phyloP scores from a whole-genome alignment of 805 yeast species.

The Schwanniomyces occidentalis region DNA sequence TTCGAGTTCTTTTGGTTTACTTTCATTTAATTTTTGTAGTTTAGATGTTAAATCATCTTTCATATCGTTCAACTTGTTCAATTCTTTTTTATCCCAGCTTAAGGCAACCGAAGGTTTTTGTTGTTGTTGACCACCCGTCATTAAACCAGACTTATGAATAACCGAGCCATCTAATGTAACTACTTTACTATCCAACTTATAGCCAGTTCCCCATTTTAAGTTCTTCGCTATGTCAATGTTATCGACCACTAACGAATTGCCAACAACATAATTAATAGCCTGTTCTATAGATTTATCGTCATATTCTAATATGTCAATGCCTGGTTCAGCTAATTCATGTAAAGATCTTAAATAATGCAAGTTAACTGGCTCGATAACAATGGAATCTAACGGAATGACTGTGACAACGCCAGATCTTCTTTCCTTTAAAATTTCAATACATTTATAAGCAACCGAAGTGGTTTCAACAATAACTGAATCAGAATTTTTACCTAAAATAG shows the following conservation, averaged over 20 bases:
- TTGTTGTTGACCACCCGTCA: constrained; percentile 85
- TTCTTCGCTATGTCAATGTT: constrained; percentile 63
- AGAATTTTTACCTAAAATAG: constrained; percentile 73
- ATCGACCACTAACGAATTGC: constrained; percentile 79
- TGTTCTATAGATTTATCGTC: constrained; percentile 63
- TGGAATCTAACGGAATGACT: constrained; percentile 84
- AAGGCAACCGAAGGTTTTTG: constrained; percentile 35
- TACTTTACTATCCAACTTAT: constrained; percentile 54
- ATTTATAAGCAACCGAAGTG: constrained; percentile 64
- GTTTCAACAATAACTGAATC: constrained; percentile 86
- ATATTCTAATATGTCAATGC: constrained; percentile 69
- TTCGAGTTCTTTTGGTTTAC: constrained; percentile 53
- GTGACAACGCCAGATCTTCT: constrained; percentile 84
- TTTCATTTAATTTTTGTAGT: constrained; percentile 47
- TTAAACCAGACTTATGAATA: constrained; percentile 80
- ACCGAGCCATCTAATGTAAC: constrained; percentile 84
- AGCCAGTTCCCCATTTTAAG: constrained; percentile 63
- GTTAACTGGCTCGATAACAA: constrained; percentile 53
- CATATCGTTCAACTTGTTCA: constrained; percentile 49
- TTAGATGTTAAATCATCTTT: constrained; percentile 54
- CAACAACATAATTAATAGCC: constrained; percentile 79
- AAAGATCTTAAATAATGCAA: constrained; percentile 55
- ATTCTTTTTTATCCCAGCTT: constrained; percentile 75
- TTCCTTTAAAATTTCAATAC: constrained; percentile 78
- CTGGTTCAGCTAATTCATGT: constrained; percentile 60